Base-by-base conservation (phyloP, 2,329 filamentous ascomycete species). In the Chalaropsis thielavioides region DNA sequence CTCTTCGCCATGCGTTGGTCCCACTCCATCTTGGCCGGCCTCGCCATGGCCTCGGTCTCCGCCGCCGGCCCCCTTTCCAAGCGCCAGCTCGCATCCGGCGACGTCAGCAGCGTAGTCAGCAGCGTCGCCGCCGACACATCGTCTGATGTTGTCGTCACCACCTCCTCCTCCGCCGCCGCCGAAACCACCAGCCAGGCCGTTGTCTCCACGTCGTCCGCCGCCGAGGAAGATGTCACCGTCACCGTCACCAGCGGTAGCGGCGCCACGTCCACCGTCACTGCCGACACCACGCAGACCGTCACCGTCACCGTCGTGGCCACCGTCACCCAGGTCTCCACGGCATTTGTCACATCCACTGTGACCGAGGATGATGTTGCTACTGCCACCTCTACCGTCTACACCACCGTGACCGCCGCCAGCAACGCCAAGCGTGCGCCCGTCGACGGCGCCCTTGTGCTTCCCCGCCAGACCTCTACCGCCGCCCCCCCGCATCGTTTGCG, bases 311-410 rank as follows among this genome's bases (percentile, higher is more conserved):
- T 73, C 31, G 70, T 72, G 19, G 65, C 65, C 1, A 68, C 63
- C 5, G 75, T 75, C 44, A 69, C 74, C 19, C 59, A 74, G 61
- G 69, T 75, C 24, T 75, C 74, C 13, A 76, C 74, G 60, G 68
- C 68, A 54, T 74, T 75, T 67, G 68, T 69, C 59, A 77, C 75
- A 43, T 70, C 68, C 22, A 76, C 75, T 63, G 71, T 76, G 64
- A 77, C 75, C 62, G 72, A 69, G 65, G 71, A 68, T 64, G 71
- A 74, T 62, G 71, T 70, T 41, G 70, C 73, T 5, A 75, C 73
- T 13, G 74, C 75, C 43, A 77, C 75, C 8, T 70, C 66, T 51
- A 75, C 71, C 27, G 69, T 73, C 54, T 76, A 72, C 58, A 69
- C 70, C 61, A 77, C 75, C 0, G 72, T 70, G 2, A 76, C 31